These are phyloP conservation scores for Ilex aquifolium DNA, from an alignment of 257 asterid genomes.

Conservation along the genomic window DNA sequence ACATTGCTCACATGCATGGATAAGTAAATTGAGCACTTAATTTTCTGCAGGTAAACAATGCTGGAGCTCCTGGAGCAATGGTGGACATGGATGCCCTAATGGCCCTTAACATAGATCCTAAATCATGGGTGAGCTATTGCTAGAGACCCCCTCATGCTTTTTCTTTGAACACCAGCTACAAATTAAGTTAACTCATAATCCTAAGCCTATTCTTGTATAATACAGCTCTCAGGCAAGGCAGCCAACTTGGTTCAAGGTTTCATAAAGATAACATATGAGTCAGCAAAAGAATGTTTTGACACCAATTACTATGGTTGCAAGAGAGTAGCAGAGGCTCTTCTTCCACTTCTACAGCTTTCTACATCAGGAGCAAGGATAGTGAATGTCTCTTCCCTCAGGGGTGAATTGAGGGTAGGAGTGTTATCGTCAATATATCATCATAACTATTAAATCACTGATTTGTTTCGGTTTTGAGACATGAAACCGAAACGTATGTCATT, in stretches of 20 bases:
- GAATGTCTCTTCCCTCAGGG: slow-evolving; percentile 60
- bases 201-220: not conserved
- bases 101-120: slow-evolving; percentile 53
- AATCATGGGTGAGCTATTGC: slow-evolving; percentile 42
- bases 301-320: slow-evolving; percentile 72
- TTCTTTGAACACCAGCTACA: not conserved
- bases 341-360: slow-evolving; percentile 56
- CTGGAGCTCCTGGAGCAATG: slow-evolving; percentile 70
- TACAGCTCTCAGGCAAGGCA: slow-evolving; percentile 73
- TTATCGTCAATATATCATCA: too few relatives aligned
- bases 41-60: slow-evolving; percentile 69
- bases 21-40: slow-evolving; percentile 1
- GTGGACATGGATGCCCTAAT: slow-evolving; percentile 60
- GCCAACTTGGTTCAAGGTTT: slow-evolving; percentile 45
- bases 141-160: not conserved
- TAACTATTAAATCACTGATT: too few relatives aligned
- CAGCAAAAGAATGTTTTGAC: slow-evolving; percentile 53
- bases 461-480: too few relatives aligned
- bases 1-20: not conserved
- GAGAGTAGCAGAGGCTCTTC: slow-evolving; percentile 70
- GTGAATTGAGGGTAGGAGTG: slow-evolving; percentile 56
- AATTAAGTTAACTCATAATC: not conserved
- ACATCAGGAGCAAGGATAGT: slow-evolving; percentile 62
- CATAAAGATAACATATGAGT: slow-evolving; percentile 46
- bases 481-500: too few relatives aligned